These are phyloP conservation scores for Trebouxia gelatinosa DNA, from an alignment of 163 green algal genomes.

Conservation along the genomic window DNA sequence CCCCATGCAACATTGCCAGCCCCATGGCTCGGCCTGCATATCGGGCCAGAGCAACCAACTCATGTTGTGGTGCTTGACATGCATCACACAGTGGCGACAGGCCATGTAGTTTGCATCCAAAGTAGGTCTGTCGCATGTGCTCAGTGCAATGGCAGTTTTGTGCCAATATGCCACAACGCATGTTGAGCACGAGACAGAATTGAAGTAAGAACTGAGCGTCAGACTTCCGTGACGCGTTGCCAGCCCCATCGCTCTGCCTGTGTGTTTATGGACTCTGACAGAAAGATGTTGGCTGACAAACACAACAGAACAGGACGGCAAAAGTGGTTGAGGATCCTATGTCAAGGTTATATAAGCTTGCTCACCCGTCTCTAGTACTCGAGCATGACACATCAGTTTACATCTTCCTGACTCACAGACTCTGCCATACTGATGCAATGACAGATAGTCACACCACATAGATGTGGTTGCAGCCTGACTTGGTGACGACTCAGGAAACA, in stretches of 20 bases:
- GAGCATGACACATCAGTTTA: background rate
- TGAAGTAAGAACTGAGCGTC: no score
- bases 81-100: no score
- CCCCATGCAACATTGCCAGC: conserved; percentile 35
- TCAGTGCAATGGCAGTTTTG: no score
- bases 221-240: no score
- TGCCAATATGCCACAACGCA: background rate
- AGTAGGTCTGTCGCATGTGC: no score
- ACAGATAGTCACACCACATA: background rate
- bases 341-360: no score
- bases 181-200: background rate
- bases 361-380: background rate
- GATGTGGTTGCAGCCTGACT: background rate
- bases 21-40: conserved; percentile 33
- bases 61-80: no score
- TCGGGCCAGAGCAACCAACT: background rate
- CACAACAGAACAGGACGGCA: background rate
- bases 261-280: no score
- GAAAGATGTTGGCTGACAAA: no score
- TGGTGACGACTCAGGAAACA: background rate
- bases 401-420: background rate
- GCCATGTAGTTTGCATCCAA: no score
- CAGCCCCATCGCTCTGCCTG: no score
- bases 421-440: background rate
- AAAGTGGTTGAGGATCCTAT: no score